These are phyloP conservation scores for Aegilops speltoides DNA, from an alignment of 176 grass and related monocot species.

Conservation along the genomic window DNA sequence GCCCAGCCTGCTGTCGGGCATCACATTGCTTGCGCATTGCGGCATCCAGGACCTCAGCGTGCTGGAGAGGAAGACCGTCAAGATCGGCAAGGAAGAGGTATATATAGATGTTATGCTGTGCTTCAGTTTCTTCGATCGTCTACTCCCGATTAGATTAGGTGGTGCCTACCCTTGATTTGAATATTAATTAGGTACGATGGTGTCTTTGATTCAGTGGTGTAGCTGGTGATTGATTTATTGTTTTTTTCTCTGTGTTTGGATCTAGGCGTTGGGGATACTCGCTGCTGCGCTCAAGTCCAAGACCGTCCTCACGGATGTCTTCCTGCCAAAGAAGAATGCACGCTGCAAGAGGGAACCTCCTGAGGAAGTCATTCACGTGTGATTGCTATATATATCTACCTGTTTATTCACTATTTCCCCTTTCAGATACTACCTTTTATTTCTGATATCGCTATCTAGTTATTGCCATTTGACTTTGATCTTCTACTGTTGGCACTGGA, in stretches of 20 bases:
- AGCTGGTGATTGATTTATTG: neutral
- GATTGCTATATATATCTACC: neutral
- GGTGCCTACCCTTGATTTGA: neutral
- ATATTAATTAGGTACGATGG: too few species aligned
- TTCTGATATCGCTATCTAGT: too few species aligned
- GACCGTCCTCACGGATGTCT: slow-evolving; percentile 18
- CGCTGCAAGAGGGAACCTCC: slow-evolving; percentile 16
- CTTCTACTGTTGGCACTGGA: too few species aligned
- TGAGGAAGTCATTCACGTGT: neutral
- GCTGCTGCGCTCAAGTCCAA: slow-evolving; percentile 29
- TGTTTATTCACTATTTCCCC: too few species aligned
- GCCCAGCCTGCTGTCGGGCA: neutral
- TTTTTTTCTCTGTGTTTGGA: neutral
- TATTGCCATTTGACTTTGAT: too few species aligned
- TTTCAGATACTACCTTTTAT: too few species aligned
- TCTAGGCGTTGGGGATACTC: slow-evolving; percentile 28
- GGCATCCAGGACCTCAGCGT: slow-evolving; percentile 19
- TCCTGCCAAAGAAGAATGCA: neutral
- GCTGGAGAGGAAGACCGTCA: neutral
- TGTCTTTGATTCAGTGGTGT: neutral
- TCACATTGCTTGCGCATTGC: slow-evolving; percentile 10
- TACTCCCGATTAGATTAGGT: neutral
- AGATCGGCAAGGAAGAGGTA: slow-evolving; percentile 37
- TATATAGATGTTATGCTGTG: neutral
- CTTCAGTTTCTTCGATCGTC: neutral